Conservation (phyloP, 169 alveolate species). For the Cryptosporidium canis region DNA sequence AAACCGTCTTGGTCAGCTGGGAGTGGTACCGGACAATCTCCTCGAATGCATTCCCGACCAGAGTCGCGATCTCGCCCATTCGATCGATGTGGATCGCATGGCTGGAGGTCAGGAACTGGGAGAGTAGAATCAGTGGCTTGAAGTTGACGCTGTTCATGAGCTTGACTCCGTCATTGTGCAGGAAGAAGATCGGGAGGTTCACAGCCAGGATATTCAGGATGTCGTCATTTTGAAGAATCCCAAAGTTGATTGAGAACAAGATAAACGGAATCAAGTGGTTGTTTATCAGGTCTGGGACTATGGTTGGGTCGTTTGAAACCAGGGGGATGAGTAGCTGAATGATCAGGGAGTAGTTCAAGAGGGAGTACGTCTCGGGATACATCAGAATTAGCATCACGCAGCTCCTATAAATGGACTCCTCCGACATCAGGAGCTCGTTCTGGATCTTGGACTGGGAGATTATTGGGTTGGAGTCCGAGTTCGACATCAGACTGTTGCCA, state of each 20-base stretch:
- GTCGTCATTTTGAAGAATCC: slow-evolving; percentile 59
- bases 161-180: slow-evolving; percentile 60
- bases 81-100: slow-evolving; percentile 66
- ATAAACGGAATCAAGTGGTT: slow-evolving; percentile 57
- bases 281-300: slow-evolving; percentile 54
- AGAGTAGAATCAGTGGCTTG: slow-evolving; percentile 29
- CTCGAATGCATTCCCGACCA: slow-evolving; percentile 66
- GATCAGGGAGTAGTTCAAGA: slow-evolving; percentile 43
- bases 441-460: slow-evolving; percentile 65
- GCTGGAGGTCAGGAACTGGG: slow-evolving; percentile 57
- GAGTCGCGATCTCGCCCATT: slow-evolving; percentile 71
- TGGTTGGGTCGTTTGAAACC: slow-evolving; percentile 60
- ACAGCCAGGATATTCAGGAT: slow-evolving; percentile 61
- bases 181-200: slow-evolving; percentile 64
- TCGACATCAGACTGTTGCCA: slow-evolving; percentile 35
- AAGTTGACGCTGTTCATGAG: slow-evolving; percentile 31
- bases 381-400: slow-evolving; percentile 57
- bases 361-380: slow-evolving; percentile 62
- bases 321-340: slow-evolving; percentile 53
- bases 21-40: slow-evolving; percentile 70
- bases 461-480: slow-evolving; percentile 57
- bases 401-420: slow-evolving; percentile 49
- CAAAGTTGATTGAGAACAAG: slow-evolving; percentile 27
- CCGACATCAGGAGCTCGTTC: slow-evolving; percentile 46
- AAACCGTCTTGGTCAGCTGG: slow-evolving; percentile 39